phyloP scores from a whole-genome alignment of 164 flowering plant genomes.

The Chloranthus sessilifolius region DNA sequence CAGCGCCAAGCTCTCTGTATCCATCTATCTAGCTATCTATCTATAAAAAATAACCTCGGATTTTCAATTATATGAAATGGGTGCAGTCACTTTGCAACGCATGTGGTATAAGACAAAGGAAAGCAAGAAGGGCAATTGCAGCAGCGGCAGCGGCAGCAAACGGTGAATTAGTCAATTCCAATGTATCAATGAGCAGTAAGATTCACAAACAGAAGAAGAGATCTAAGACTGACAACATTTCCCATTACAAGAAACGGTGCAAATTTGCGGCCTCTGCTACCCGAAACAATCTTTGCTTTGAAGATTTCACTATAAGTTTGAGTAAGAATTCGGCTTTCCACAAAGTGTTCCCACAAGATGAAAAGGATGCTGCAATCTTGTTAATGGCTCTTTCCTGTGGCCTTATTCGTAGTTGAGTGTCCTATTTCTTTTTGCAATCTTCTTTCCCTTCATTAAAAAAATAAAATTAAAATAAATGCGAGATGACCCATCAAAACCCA shows the following conservation, averaged over 20 bases:
- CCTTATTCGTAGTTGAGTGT: conserved; percentile 48
- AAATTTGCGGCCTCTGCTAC: conserved; percentile 19
- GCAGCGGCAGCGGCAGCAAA: conserved; percentile 50
- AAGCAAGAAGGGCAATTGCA: conserved; percentile 58
- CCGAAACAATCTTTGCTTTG: conserved; percentile 38
- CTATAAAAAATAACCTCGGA: too few species aligned
- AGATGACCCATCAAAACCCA: too few species aligned
- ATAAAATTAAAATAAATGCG: too few species aligned
- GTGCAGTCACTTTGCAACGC: conserved; percentile 82
- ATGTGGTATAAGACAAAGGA: conserved; percentile 80
- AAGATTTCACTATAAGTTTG: conserved; percentile 43
- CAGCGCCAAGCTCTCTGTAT: too few species aligned
- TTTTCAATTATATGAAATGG: too few species aligned
- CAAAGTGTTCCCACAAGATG: conserved; percentile 66
- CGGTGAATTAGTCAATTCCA: conserved; percentile 1
- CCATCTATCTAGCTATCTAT: too few species aligned
- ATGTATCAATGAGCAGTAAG: conserved; percentile 10
- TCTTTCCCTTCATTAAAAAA: too few species aligned
- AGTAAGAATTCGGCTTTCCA: conserved; percentile 41
- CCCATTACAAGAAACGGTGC: conserved; percentile 40
- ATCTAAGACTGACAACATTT: conserved; percentile 14
- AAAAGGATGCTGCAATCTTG: conserved; percentile 80
- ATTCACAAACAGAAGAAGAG: conserved; percentile 28
- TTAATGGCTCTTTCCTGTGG: conserved; percentile 85
- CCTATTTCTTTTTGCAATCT: neutral